phyloP scores from a whole-genome alignment of 1,139 yeast genomes.

The Komagataea norvegica region DNA sequence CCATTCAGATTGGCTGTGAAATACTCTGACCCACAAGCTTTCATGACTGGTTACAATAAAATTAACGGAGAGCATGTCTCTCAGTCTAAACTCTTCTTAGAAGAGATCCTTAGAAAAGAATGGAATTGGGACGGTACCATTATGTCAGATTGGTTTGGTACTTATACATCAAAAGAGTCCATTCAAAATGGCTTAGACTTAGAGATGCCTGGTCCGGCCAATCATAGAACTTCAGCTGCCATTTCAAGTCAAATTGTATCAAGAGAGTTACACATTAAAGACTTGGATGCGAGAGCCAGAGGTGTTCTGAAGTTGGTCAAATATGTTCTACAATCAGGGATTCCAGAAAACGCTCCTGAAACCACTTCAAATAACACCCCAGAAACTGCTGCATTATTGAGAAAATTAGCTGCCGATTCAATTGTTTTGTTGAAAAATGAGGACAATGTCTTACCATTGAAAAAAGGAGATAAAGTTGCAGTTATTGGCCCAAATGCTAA shows the following conservation, averaged over 20 bases:
- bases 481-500: conserved; percentile 52
- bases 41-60: conserved; percentile 60
- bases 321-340: conserved; percentile 38
- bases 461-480: conserved; percentile 37
- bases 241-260: conserved; percentile 36
- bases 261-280: conserved; percentile 27
- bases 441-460: conserved; percentile 38
- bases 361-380: conserved; percentile 37
- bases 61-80: conserved; percentile 55
- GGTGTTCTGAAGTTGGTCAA: conserved; percentile 44
- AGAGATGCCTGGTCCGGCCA: conserved; percentile 62
- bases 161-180: conserved; percentile 44
- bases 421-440: conserved; percentile 53
- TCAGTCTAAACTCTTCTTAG: conserved; percentile 39
- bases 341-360: conserved; percentile 33
- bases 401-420: conserved; percentile 47
- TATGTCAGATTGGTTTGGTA: conserved; percentile 64
- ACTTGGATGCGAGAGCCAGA: conserved; percentile 40
- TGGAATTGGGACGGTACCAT: conserved; percentile 53
- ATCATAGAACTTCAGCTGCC: conserved; percentile 39
- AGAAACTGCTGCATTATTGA: conserved; percentile 40
- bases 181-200: conserved; percentile 54
- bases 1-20: conserved; percentile 59
- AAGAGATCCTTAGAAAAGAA: conserved; percentile 46
- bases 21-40: conserved; percentile 42